Percentiles rank a stretch among this genome's conserved stretches.
These are phyloP conservation scores for Coemansia sp. DNA, from an alignment of 192 early-diverging fungal genomes.

Conservation along the genomic window DNA sequence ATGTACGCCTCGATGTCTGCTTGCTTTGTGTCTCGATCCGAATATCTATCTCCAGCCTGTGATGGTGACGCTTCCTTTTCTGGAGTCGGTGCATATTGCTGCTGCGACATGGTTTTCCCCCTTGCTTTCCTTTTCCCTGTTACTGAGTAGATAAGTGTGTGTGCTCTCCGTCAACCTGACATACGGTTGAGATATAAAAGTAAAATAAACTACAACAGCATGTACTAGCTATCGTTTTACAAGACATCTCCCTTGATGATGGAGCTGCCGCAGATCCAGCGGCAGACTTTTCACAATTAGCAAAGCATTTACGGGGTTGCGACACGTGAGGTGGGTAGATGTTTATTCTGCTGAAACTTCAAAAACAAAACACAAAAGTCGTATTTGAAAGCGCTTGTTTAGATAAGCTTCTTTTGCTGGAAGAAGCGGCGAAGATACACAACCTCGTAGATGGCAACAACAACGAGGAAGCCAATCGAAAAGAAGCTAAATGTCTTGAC, in stretches of 20 bases:
- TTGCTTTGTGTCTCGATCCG: slow-evolving; percentile 6
- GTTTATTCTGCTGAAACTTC: not conserved
- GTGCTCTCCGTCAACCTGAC: not conserved
- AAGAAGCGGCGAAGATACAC: slow-evolving; percentile 84
- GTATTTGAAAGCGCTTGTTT: not conserved
- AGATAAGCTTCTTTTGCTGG: slow-evolving; percentile 86
- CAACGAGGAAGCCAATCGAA: slow-evolving; percentile 72
- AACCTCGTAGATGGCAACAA: slow-evolving; percentile 75
- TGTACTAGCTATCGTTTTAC: not conserved
- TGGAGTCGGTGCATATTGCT: not conserved
- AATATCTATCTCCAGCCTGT: not conserved
- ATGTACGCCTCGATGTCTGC: slow-evolving; percentile 24
- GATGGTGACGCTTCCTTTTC: slow-evolving; percentile 1
- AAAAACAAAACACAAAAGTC: not conserved
- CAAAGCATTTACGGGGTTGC: slow-evolving; percentile 8
- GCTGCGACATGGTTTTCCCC: not conserved
- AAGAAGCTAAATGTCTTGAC: slow-evolving; percentile 71
- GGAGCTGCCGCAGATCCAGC: too few relatives aligned
- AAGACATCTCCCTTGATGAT: not conserved
- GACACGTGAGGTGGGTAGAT: slow-evolving; percentile 8
- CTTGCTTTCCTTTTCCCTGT: not conserved
- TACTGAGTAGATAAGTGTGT: not conserved
- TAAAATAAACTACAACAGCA: not conserved
- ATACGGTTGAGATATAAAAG: not conserved
- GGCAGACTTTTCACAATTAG: not conserved